Base-by-base conservation (phyloP, 2,329 filamentous ascomycete genomes). In the Paramyrothecium roridum region DNA sequence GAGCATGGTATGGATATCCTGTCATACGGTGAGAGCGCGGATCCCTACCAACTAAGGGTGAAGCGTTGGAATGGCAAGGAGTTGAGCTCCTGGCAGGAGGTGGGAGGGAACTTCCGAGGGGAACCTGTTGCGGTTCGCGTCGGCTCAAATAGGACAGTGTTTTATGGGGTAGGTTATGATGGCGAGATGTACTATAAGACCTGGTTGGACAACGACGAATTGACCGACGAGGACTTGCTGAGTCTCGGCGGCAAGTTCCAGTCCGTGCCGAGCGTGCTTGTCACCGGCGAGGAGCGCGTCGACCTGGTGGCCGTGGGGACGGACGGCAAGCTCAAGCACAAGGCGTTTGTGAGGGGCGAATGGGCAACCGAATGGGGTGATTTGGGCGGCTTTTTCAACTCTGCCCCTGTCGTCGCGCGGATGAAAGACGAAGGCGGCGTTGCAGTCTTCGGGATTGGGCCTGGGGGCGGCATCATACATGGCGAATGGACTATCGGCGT, bases 231-330 rank as follows among this genome's bases (percentile, higher is more conserved):
- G 22, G 48, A 55, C 48, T 10, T 30, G 26, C 26, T 30, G 26
- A 53, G 33, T 37, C 54, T 61, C 21, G 53, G 52, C 10, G 55
- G 51, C 22, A 21, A 12, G 26, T 57, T 58, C 17, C 21, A 49
- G 17, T 59, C 55, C 46, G 46, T 52, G 3, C 52, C 59, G 6
- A 50, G 52, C 17, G 53, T 57, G 17, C 49, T 59, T 3, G 53
- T 23, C 37, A 55, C 53, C 16, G 49, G 33, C n/a, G 48, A 47
- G 1, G 53, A 53, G n/a, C 52, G 57, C 8, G 8, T 59, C n/a
- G 55, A 61, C 48, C 53, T 58, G 20, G 22, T 61, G 8, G 57
- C 56, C 8, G 52, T 61, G 12, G 57, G 56, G 8, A 50, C 40
- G 13, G 56, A 58, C 46, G 52, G 52, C 16, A 50, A 23, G 22